phyloP scores from a whole-genome alignment of 192 early-diverging fungal species.

The Lobosporangium transversale region DNA sequence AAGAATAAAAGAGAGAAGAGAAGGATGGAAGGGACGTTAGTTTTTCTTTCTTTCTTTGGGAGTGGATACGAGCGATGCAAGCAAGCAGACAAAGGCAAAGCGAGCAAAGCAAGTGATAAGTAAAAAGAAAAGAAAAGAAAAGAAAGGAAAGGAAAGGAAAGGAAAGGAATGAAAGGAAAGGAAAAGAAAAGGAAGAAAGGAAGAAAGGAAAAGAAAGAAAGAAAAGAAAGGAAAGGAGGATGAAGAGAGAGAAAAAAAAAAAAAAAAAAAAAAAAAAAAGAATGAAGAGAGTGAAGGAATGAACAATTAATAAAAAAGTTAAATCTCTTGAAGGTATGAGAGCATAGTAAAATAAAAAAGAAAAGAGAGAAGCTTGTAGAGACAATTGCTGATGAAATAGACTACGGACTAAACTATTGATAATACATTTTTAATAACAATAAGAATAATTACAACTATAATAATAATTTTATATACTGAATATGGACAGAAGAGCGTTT shows the following conservation, averaged over 20 bases:
- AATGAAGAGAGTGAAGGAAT: background rate
- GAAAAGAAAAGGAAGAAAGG: background rate
- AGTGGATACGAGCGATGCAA: background rate
- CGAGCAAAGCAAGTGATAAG: background rate
- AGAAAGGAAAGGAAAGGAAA: background rate
- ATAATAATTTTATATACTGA: no score
- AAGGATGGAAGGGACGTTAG: background rate
- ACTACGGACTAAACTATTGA: no score
- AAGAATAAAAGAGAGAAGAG: background rate
- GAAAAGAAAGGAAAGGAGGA: background rate
- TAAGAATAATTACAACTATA: no score
- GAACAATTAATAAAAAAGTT: no score
- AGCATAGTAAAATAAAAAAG: no score
- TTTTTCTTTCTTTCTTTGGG: no score
- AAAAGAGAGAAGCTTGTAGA: no score
- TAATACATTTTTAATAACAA: no score
- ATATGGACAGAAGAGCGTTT: no score
- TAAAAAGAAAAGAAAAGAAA: background rate
- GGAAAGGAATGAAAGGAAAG: background rate
- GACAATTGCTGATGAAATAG: no score
- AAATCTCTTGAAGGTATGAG: no score
- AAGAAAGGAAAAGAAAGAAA: background rate
- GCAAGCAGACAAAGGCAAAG: background rate
- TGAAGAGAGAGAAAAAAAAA: slow-evolving; percentile 1
- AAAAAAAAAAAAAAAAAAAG: background rate